A percentile compares a stretch with the other conserved stretches of the same genome.
phyloP scores from a whole-genome alignment of 768 basidiomycete genomes.

The Cystobasidium ongulense region DNA sequence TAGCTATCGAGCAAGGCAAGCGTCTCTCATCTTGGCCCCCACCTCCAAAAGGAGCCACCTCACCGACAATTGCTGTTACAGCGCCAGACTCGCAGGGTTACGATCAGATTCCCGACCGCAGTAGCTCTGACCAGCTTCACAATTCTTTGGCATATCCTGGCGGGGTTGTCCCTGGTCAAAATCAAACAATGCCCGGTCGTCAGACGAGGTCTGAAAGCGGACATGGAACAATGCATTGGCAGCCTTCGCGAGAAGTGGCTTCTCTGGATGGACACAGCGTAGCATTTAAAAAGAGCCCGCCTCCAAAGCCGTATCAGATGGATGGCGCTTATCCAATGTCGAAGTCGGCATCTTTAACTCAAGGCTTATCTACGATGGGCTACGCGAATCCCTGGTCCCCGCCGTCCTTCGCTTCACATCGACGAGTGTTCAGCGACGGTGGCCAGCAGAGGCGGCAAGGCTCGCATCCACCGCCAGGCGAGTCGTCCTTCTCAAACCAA shows the following conservation, averaged over 20 bases:
- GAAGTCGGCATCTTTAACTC: background rate
- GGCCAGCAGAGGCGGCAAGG: background rate
- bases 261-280: background rate
- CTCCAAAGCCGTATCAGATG: background rate
- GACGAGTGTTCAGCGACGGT: background rate
- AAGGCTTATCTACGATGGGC: background rate
- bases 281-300: background rate
- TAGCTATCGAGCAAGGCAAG: background rate
- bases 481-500: background rate
- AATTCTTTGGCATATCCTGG: background rate
- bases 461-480: background rate
- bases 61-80: background rate
- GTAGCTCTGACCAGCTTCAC: background rate
- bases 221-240: background rate
- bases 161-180: background rate
- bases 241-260: background rate
- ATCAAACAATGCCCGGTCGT: background rate
- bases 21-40: background rate
- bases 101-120: background rate
- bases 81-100: background rate
- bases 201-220: background rate
- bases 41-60: background rate
- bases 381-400: background rate
- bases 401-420: background rate
- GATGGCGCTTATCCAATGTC: conserved; percentile 4